These are phyloP conservation scores for Pulveroboletus ravenelii DNA, from an alignment of 768 basidiomycete species.

Conservation along the genomic window DNA sequence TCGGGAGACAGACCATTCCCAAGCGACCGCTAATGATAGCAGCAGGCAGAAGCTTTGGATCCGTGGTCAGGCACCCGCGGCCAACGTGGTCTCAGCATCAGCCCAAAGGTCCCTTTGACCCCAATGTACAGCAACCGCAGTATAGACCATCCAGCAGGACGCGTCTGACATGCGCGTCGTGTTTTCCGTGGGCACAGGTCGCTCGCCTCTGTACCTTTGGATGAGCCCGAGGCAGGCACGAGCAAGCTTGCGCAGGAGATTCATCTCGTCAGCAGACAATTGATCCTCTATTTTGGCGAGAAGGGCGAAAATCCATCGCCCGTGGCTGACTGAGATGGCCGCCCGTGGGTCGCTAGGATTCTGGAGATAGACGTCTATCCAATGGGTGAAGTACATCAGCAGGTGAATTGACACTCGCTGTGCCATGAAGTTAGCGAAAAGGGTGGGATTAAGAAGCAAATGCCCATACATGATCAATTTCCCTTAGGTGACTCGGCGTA, in stretches of 20 bases:
- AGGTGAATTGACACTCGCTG: conserved; percentile 71
- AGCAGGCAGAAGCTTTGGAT: neutral
- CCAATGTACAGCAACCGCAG: conserved; percentile 65
- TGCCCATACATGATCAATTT: conserved; percentile 62
- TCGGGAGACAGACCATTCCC: neutral
- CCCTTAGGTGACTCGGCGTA: conserved; percentile 49
- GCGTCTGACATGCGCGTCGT: conserved; percentile 35
- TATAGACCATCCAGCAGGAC: conserved; percentile 73
- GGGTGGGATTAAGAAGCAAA: neutral
- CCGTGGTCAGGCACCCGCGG: conserved; percentile 10
- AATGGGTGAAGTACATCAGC: conserved; percentile 79
- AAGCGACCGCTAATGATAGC: no score
- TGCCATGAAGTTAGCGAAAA: conserved; percentile 8
- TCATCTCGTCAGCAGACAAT: conserved; percentile 72
- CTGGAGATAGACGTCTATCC: conserved; percentile 64
- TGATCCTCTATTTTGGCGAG: conserved; percentile 65
- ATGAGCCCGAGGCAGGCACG: conserved; percentile 61
- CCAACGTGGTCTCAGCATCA: conserved; percentile 60
- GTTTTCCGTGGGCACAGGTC: neutral
- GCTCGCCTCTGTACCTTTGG: conserved; percentile 25
- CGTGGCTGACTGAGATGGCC: conserved; percentile 52
- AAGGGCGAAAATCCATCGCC: conserved; percentile 75
- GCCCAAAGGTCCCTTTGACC: conserved; percentile 77
- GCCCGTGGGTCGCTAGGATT: conserved; percentile 34
- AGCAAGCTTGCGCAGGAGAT: conserved; percentile 67